Base-by-base conservation (phyloP, 73 alveolate species). In the Tetrahymena thermophila region DNA sequence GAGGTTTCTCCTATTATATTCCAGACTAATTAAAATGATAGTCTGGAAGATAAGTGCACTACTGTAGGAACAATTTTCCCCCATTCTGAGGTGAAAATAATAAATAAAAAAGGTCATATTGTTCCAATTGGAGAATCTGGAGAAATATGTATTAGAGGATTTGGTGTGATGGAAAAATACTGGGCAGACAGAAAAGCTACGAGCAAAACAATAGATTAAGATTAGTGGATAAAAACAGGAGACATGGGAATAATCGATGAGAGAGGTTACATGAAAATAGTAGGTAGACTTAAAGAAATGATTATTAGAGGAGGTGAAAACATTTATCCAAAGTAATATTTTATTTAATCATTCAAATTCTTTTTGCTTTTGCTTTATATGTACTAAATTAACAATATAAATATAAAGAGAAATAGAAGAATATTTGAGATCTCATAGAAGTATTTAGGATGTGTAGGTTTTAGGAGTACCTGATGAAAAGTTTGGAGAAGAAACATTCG, bases 251-350 rank as follows among this genome's bases (percentile, higher is more conserved):
- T 93, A 6, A 50, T 97, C 94, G 99, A 97, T 83, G 98, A 98
- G 37, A 97, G 97, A 16, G 99, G 99, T 28, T 98, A 57, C 94
- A 35, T 98, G 93, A 93, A 96, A 35, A 97, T 98, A 21, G 97
- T 97, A 42, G 99, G 99, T 17, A 98, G 99, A 93, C 93, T 96
- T 28, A 97, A 97, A 93, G 99, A 98, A 85, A 95, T 98, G 98
- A 98, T 98, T 28, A 98, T 98, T 0, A 97, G 99, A 84, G 99
- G 99, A 35, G 99, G 99, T 17, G 99, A 98, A 58, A 98, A 98
- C 84, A 96, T 98, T 40, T 98, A 94, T 96, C 99, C 99, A 9
- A 96, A 93, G 85, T 58, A 58, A 44, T 7, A 37, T 37, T 37
- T 37, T 37, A 37, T 37, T 37, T 37, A 4, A 37, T 4, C 2